Base-by-base conservation (phyloP, 2,329 filamentous ascomycete species). In the Chaetothyriales sp. region DNA sequence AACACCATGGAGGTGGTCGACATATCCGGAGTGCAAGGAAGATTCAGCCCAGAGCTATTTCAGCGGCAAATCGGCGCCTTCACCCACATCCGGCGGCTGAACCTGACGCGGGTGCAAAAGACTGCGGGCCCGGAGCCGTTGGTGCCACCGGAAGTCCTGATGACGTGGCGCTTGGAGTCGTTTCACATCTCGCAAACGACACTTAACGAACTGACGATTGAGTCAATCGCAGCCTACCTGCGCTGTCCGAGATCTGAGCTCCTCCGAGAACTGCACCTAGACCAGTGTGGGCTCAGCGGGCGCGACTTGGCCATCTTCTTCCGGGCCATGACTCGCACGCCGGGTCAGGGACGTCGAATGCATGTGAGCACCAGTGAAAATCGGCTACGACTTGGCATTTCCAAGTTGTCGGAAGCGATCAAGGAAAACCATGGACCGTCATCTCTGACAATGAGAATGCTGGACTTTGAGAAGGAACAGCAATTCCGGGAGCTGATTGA, bases 331-430 rank as follows among this genome's bases (percentile, higher is more conserved):
- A 73, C 74, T 40, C 68, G 71, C 50, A 65, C 67, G 1, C 65
- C 71, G 9, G 73, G 73, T 3, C 65, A 69, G 53, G 66, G 73
- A 43, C 75, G 83, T 44, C 73, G 78, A 46, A 69, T 85, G 51
- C 79, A 85, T 64, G 68, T 86, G 18, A 76, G 84, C 60, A 78
- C 84, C 49, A 85, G 78, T 60, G 79, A 81, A 57, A 82, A 81
- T 63, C 68, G 70, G 15, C 62, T 74, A 19, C 68, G 71, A 54
- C 62, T 66, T 49, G 69, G 70, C 18, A 73, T 70, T 49, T 66
- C 67, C 1, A 60, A 65, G 44, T 62, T 74, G 15, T 71, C 70
- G 54, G 63, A 67, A 18, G 67, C 70, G 5, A 70, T 76, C 57
- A 66, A 65, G 5, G 65, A 77, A 46, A 77, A 74, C 47, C 67